Base-by-base conservation (phyloP, 2,329 filamentous ascomycete genomes). In the Botrytis byssoidea region DNA sequence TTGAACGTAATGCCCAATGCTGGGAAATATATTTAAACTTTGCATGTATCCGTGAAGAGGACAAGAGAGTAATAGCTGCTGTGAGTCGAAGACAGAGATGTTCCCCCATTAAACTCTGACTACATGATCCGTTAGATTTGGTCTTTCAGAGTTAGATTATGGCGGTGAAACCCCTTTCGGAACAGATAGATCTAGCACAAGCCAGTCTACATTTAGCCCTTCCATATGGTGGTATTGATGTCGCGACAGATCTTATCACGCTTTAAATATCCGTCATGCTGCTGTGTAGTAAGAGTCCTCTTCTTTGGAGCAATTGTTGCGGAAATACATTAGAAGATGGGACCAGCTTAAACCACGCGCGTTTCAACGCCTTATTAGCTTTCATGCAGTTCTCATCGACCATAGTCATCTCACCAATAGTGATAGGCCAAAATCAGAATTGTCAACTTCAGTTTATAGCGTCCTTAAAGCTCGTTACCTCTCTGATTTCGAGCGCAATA, bases 1-100 rank as follows among this genome's bases (percentile, higher is more conserved):
- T 29, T 29, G 12, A 1, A 3, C n/a, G 12, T 0, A 55, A n/a
- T 55, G 6, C n/a, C 25, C 2, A 16, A 16, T 4, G 1, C 12
- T 55, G 25, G 51, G 3, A 55, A 55, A n/a, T 12, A n/a, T 1
- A 55, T 14, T 14, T 55, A 55, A 55, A n/a, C 5, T 0, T 29
- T 55, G 51, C 6, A 7, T 29, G 12, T 29, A n/a, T 29, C 12
- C 14, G 14, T 18, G 14, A n/a, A 29, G 12, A n/a, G 51, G 5
- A 1, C 16, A 55, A 16, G 3, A 29, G 25, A 1, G 4, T 55
- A 16, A 14, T 3, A 55, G 10, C 51, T n/a, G 14, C 25, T n/a
- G 2, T 29, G 14, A 16, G 10, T 8, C 14, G 25, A 55, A 55
- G 14, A 55, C 25, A 29, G 12, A n/a, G n/a, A 5, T 12, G 12